A percentile compares a stretch with the other conserved stretches of the same genome.
Evolutionary conservation across 176 grass and related monocot genomes (phyloP).

Genomic region (Carex cristatella): DNA sequence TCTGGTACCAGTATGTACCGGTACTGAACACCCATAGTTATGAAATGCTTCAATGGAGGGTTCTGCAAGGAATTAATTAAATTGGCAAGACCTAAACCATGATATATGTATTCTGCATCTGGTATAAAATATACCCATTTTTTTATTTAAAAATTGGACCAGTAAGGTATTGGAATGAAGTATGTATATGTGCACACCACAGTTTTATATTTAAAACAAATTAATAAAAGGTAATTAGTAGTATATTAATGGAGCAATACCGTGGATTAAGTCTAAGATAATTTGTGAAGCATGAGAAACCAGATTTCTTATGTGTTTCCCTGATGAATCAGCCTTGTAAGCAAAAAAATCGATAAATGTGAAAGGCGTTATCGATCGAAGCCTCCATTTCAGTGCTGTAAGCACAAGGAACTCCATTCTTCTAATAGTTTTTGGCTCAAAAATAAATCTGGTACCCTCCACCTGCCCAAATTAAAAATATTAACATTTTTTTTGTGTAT

Average conservation of each 20-base stretch:
- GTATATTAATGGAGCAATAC: slow-evolving; percentile 10
- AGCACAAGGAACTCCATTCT: slow-evolving; percentile 69
- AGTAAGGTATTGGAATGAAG: not conserved
- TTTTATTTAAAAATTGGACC: not conserved
- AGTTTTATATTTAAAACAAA: not conserved
- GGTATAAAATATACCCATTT: too few relatives aligned
- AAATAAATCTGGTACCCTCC: slow-evolving; percentile 32
- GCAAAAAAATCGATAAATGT: slow-evolving; percentile 44
- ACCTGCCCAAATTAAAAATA: slow-evolving; percentile 17
- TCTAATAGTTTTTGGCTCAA: slow-evolving; percentile 43
- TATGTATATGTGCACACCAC: not conserved
- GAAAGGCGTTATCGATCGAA: slow-evolving; percentile 42
- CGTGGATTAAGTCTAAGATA: slow-evolving; percentile 32
- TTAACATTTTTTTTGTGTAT: not conserved
- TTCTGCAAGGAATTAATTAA: not conserved
- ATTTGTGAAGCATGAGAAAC: slow-evolving; percentile 25
- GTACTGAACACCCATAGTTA: not conserved
- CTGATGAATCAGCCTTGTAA: slow-evolving; percentile 14
- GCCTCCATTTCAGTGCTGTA: slow-evolving; percentile 46
- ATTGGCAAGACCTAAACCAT: not conserved
- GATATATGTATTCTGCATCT: not conserved
- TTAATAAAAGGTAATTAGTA: not conserved
- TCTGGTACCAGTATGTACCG: not conserved
- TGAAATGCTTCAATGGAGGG: not conserved
- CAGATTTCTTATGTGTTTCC: slow-evolving; percentile 25